These are phyloP conservation scores for Vachellia collinsii DNA, from an alignment of 306 rosid genomes.

Conservation along the genomic window DNA sequence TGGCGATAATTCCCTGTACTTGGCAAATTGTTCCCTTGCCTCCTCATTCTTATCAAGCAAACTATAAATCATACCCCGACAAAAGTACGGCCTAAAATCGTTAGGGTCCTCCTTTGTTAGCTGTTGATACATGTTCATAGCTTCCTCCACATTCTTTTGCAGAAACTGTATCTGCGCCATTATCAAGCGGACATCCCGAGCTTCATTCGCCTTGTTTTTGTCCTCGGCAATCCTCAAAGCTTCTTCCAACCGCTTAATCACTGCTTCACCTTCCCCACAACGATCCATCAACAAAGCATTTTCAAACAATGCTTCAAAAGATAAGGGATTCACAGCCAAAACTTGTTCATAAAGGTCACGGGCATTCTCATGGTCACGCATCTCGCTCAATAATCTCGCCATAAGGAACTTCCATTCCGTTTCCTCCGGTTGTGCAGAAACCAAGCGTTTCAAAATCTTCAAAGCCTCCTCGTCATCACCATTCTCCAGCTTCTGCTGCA, in stretches of 20 bases:
- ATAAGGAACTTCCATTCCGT: conserved; percentile 81
- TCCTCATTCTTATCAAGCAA: conserved; percentile 81
- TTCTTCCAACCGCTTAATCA: conserved; percentile 63
- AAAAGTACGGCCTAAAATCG: conserved; percentile 87
- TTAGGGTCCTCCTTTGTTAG: conserved; percentile 70
- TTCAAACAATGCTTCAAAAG: conserved; percentile 84
- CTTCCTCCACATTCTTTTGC: conserved; percentile 86
- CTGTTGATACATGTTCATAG: conserved; percentile 59
- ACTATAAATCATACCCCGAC: conserved; percentile 87
- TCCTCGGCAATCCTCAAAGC: conserved; percentile 70
- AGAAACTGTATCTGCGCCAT: conserved; percentile 86
- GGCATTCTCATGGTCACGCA: conserved; percentile 56
- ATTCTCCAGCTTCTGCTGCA: conserved; percentile 77
- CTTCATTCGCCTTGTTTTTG: conserved; percentile 65
- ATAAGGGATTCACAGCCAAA: conserved; percentile 55
- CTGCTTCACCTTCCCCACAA: conserved; percentile 72
- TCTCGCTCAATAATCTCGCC: conserved; percentile 61
- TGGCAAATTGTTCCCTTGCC: conserved; percentile 76
- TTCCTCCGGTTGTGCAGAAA: conserved; percentile 60
- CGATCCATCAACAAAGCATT: conserved; percentile 88
- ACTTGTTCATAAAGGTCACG: conserved; percentile 69
- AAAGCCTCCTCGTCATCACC: conserved; percentile 80
- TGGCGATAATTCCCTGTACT: conserved; percentile 75
- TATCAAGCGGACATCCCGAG: conserved; percentile 73
- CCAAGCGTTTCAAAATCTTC: conserved; percentile 55